Evolutionary conservation across 495 filamentous ascomycete genomes (phyloP), one percentile per base, ranked within the genome.

Genomic region (Xylaria castorea): DNA sequence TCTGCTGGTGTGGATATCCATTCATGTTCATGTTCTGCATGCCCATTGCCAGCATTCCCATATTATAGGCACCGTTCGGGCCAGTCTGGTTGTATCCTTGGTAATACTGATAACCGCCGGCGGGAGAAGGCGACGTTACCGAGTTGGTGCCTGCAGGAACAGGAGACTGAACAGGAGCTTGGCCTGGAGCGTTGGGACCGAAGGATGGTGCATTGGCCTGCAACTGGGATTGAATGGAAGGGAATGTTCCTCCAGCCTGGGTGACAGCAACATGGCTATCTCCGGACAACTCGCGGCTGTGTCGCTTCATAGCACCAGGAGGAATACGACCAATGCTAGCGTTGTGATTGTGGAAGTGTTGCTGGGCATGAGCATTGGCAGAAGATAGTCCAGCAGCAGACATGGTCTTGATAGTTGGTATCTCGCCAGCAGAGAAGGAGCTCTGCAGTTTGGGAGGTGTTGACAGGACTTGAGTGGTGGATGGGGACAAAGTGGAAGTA

Each of bases 371-470:
- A 73, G 90, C 92, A 71, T 92, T 89, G 50, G 76, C 81, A 0
- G 76, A 75, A 5, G 73, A 73, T 22, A 70, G 61, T 32, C 66
- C 72, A 27, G 79, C 71, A 63, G 80, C 80, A 25, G 82, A 79
- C 18, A 81, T 66, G 71, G 70, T 77, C 85, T 94, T 96, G 74
- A 94, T 84, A 1, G 94, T 97, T n/a, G 95, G 92, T 5, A 98
- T 83, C 76, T 98, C 96, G 79, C 91, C 93, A 27, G 94, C 91
- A 2, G 96, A 98, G 81, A 93, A 98, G 2, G 95, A 97, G 4
- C 92, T 90, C 81, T 94, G 92, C 46, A 97, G 81, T 84, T 89
- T 95, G 72, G 86, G 91, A 71, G 82, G 90, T 78, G 85, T 88
- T 70, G 82, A 85, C 79, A 86, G 80, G 48, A 77, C 76, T 57